Base-by-base conservation (phyloP, 1,284 basidiomycete species). In the Xanthoconium separans region DNA sequence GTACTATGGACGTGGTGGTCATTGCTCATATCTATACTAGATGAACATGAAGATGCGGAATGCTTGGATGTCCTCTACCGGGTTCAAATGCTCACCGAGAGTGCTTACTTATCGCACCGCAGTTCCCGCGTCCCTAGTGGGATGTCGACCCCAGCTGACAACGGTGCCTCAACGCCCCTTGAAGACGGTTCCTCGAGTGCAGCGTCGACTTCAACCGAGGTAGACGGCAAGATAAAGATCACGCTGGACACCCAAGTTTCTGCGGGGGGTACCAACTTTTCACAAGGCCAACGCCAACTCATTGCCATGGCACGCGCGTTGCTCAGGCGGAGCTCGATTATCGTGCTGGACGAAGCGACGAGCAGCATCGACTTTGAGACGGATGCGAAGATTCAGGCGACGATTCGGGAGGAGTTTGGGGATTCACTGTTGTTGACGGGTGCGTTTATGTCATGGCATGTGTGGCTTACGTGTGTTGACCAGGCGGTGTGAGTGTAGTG, bases 11-110 rank as follows among this genome's bases (percentile, higher is more conserved):
- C n/a, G n/a, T n/a, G n/a, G 24, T n/a, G 16, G 8, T 24, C 7
- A 24, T 20, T 36, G 31, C 33, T 56, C 2, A 39, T 31, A 5
- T 31, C 41, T 33, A 33, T 60, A 2, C 3, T 56, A 85, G 84
- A 77, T 46, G 91, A 95, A 61, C 87, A 95, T 62, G 82, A 83
- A 0, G 95, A 98, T 60, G 77, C 77, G 13, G 91, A 92, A 57
- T 95, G 77, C 65, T 73, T 81, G 12, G 87, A 91, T 79, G 70
- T 63, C 16, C 59, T 72, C 6, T 58, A 59, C 29, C 68, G 64
- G 6, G 67, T 70, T 22, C 85, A 88, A 33, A 79, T 89, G 77
- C 72, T 89, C 24, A 74, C 71, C 8, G 75, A 80, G 47, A 78
- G 70, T 42, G 72, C 71, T 46, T 73, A 64, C 20, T 66, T 73